These are phyloP conservation scores for Xerocomus minutiporus DNA, from an alignment of 1,284 basidiomycete species.

Conservation along the genomic window DNA sequence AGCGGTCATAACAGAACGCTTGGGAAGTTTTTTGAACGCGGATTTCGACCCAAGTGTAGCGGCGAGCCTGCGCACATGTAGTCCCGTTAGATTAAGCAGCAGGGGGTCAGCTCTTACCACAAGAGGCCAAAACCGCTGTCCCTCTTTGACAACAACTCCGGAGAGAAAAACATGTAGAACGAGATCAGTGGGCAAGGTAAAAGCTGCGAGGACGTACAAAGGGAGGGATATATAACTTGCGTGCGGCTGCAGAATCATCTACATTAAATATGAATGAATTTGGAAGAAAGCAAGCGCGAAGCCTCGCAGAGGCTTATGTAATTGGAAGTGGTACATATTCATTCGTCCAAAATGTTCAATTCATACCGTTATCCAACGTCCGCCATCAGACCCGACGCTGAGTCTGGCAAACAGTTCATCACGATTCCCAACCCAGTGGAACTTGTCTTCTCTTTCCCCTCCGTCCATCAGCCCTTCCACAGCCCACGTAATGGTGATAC, in stretches of 20 bases:
- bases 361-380: slow-evolving; percentile 37
- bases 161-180: slow-evolving; percentile 66
- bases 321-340: slow-evolving; percentile 5
- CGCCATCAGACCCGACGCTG: slow-evolving; percentile 44
- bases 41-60: slow-evolving; percentile 84
- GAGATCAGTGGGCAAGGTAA: not conserved
- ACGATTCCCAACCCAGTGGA: slow-evolving; percentile 54
- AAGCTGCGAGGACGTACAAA: slow-evolving; percentile 4
- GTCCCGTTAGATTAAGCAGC: slow-evolving; percentile 2
- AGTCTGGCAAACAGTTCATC: slow-evolving; percentile 66
- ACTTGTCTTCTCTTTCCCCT: slow-evolving; percentile 47
- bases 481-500: slow-evolving; percentile 48
- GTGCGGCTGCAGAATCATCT: not conserved
- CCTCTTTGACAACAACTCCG: slow-evolving; percentile 65
- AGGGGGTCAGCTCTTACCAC: slow-evolving; percentile 44
- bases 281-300: slow-evolving; percentile 24
- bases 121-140: slow-evolving; percentile 79
- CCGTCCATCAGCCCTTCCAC: slow-evolving; percentile 24
- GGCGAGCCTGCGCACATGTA: slow-evolving; percentile 61
- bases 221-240: not conserved
- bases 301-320: slow-evolving; percentile 6
- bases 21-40: slow-evolving; percentile 76
- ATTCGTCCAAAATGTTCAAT: not conserved
- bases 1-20: slow-evolving; percentile 72
- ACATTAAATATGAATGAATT: not conserved